A percentile compares a stretch with the other conserved stretches of the same genome.
Conservation (phyloP, 768 basidiomycete genomes). For the Rhizopogon vesiculosus region DNA sequence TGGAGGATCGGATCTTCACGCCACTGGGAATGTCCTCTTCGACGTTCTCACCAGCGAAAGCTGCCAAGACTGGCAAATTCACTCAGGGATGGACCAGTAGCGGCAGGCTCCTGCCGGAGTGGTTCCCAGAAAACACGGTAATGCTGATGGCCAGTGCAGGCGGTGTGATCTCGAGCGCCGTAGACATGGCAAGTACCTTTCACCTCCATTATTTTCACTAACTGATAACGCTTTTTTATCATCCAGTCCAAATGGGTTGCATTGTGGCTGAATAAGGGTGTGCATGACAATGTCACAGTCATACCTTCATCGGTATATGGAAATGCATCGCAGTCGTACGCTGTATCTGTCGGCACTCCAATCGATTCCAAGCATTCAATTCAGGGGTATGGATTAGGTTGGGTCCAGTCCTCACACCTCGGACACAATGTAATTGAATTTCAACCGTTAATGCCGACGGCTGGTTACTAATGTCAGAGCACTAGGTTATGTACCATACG, state of each 20-base stretch:
- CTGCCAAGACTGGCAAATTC: conserved; percentile 25
- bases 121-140: conserved; percentile 21
- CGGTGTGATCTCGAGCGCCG: conserved; percentile 37
- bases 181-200: conserved; percentile 34
- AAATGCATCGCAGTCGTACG: conserved; percentile 27
- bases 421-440: conserved; percentile 32
- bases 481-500: conserved; percentile 28
- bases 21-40: conserved; percentile 38
- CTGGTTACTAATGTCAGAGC: too few relatives aligned
- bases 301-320: conserved; percentile 27
- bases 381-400: conserved; percentile 38
- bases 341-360: conserved; percentile 13
- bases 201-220: not conserved
- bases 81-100: conserved; percentile 29
- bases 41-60: conserved; percentile 32
- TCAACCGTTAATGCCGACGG: not conserved
- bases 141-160: conserved; percentile 32
- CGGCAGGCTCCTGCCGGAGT: conserved; percentile 30
- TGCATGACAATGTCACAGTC: conserved; percentile 25
- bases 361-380: conserved; percentile 20
- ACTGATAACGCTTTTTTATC: not conserved
- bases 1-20: too few relatives aligned
- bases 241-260: conserved; percentile 35
- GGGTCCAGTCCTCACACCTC: conserved; percentile 32
- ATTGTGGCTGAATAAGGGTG: conserved; percentile 29